These are phyloP conservation scores for Antarctomyces pellizariae DNA, from an alignment of 495 filamentous ascomycete genomes.

Conservation along the genomic window DNA sequence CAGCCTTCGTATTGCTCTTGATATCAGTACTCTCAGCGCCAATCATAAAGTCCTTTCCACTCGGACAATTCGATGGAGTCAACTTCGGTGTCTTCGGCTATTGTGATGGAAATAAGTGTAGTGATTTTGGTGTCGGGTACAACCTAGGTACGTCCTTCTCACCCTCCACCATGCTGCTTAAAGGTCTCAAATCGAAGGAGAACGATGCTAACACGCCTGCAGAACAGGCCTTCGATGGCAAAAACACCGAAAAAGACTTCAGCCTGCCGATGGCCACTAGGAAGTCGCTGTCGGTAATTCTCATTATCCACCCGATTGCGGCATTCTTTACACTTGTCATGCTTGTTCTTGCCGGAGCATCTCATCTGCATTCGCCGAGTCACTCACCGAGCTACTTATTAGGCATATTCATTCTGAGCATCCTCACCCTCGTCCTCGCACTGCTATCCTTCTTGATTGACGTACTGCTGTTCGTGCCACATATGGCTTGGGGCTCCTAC, in stretches of 20 bases:
- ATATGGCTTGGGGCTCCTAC: conserved; percentile 85
- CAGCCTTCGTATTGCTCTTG: conserved; percentile 65
- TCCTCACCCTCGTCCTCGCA: conserved; percentile 65
- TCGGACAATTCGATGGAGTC: conserved; percentile 51
- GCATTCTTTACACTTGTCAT: conserved; percentile 69
- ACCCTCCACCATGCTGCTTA: neutral
- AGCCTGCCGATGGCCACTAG: conserved; percentile 51
- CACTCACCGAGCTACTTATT: conserved; percentile 83
- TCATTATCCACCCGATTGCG: conserved; percentile 83
- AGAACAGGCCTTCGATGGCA: too few species aligned
- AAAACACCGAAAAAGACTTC: too few species aligned
- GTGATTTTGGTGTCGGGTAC: conserved; percentile 63
- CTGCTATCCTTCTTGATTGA: conserved; percentile 83
- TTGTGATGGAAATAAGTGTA: conserved; percentile 41
- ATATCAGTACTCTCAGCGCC: conserved; percentile 85
- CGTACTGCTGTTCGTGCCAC: conserved; percentile 87
- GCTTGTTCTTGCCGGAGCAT: conserved; percentile 50
- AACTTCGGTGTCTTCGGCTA: conserved; percentile 89
- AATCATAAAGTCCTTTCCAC: conserved; percentile 62
- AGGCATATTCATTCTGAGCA: conserved; percentile 56
- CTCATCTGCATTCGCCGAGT: conserved; percentile 77
- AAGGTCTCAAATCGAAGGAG: conserved; percentile 1
- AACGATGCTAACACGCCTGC: neutral
- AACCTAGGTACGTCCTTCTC: conserved; percentile 41
- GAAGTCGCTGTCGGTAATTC: conserved; percentile 66